Base-by-base conservation (phyloP, 257 asterid species). In the Solanum dulcamara region DNA sequence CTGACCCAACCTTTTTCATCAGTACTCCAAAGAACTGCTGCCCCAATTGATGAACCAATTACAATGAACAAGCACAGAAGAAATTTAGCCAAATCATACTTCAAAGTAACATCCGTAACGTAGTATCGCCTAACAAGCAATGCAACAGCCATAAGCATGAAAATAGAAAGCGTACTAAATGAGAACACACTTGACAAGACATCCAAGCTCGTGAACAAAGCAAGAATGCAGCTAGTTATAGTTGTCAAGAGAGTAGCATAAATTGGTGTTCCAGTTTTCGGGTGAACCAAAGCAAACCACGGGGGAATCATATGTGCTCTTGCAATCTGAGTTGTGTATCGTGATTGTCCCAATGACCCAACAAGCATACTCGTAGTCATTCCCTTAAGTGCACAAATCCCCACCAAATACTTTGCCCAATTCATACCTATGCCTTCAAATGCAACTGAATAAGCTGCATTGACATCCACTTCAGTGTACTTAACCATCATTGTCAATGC, bases 101-200 rank as follows among this genome's bases (percentile, higher is more conserved):
- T 91, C 0, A 93, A 92, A 6, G 99, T 95, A 14, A 90, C 93
- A 46, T 91, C 96, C 84, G 88, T 90, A 24, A 92, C 93, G n/a
- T 92, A 92, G 88, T 95, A 96, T 57, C 98, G 91, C 57, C 99
- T 90, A 88, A 91, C 85, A 20, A 96, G 97, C 91, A 96, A 89
- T 0, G 99, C 99, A 81, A 96, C 94, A 0, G 99, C 98, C 98
- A 96, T 95, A 35, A 96, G 98, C 99, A 95, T 96, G 94, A 96
- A 96, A 72, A 96, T 94, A 86, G 94, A 92, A 81, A 96, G 96
- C 0, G 99, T 96, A 87, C 97, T 93, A 42, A 96, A 94, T 0
- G 99, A 96, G 15, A 96, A 84, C 10, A 95, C 97, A 26, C 97
- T 93, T 20, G 98, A 92, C 86, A 96, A 83, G 75, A 96, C 95